These are phyloP conservation scores for Urochloa ruziziensis DNA, from an alignment of 176 grass and related monocot species.

Conservation along the genomic window DNA sequence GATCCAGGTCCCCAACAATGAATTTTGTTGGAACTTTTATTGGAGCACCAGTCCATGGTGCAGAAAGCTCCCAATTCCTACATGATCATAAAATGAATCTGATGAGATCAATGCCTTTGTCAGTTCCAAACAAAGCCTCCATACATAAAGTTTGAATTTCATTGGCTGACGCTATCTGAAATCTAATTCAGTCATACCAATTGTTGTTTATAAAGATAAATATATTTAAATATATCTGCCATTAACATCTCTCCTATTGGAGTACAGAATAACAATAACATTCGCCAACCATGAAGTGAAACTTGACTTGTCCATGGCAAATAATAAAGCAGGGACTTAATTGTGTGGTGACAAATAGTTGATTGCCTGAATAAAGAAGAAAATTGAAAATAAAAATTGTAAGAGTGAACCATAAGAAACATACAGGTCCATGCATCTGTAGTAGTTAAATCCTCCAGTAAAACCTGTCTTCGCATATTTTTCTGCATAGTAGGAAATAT, in stretches of 20 bases:
- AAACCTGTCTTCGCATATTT: slow-evolving; percentile 85
- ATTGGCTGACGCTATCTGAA: not conserved
- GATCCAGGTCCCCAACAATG: slow-evolving; percentile 71
- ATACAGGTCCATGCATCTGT: slow-evolving; percentile 89
- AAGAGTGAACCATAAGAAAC: not conserved
- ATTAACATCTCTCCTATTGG: not conserved
- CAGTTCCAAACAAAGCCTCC: too few species aligned
- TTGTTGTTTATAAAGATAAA: not conserved
- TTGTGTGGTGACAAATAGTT: not conserved
- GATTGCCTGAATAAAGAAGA: not conserved
- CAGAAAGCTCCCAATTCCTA: slow-evolving; percentile 79
- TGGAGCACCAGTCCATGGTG: slow-evolving; percentile 60
- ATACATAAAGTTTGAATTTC: too few species aligned
- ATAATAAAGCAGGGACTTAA: not conserved
- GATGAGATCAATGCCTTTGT: too few species aligned
- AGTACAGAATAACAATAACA: not conserved
- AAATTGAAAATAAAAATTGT: slow-evolving; percentile 6
- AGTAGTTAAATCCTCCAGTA: slow-evolving; percentile 85
- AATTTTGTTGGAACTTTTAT: slow-evolving; percentile 71
- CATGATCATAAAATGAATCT: slow-evolving; percentile 13
- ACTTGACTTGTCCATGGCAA: not conserved
- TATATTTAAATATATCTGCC: not conserved
- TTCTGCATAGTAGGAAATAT: slow-evolving; percentile 64
- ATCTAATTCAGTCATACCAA: slow-evolving; percentile 1
- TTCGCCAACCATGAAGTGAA: not conserved